Base-by-base conservation (phyloP, 2,329 filamentous ascomycete species). In the Zymoseptoria crescenta region DNA sequence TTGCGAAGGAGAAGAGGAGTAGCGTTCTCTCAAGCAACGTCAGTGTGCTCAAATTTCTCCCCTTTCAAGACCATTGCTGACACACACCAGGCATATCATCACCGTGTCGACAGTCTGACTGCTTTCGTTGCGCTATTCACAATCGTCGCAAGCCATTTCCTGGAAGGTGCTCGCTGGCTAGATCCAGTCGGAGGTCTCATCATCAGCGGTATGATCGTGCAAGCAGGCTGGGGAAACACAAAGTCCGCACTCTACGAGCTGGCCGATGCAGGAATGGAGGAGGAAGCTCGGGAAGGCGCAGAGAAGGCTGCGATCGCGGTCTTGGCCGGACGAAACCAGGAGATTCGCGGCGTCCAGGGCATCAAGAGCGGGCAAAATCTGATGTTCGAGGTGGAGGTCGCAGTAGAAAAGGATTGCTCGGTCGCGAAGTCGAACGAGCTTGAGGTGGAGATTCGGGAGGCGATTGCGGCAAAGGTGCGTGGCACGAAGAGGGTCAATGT, bases 281-380 rank as follows among this genome's bases (percentile, higher is more conserved):
- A 87, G 7, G 93, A 97, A 56, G 82, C 96, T 69, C 89, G 88
- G 73, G 76, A 77, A 2, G 87, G 86, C 0, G 84, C 96, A 21
- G 80, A 83, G 56, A 85, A 83, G 67, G 85, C 90, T 29, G 84
- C 82, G 3, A 75, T 94, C 20, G 60, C 62, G n/a, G 65, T 64
- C 20, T 62, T 64, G 9, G 64, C 64, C 6, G 62, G 58, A 7
- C 54, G 56, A 1, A 62, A 65, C 57, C 81, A 91, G 8, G 84
- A 89, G 69, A 76, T 96, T 52, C 83, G 87, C 51, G 87, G 89
- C 51, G 83, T 97, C 2, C 88, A 91, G 64, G 94, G 94, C 57
- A 83, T 96, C 75, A 99, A 99, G 76, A 94, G 91, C 3, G 94
- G 94, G 29, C 94, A 96, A 74, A 99, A 96, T 76, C 96, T 95